A percentile compares a stretch with the other conserved stretches of the same genome.
Evolutionary conservation across 495 filamentous ascomycete species (phyloP).

Genomic region (Talaromyces wortmannii): DNA sequence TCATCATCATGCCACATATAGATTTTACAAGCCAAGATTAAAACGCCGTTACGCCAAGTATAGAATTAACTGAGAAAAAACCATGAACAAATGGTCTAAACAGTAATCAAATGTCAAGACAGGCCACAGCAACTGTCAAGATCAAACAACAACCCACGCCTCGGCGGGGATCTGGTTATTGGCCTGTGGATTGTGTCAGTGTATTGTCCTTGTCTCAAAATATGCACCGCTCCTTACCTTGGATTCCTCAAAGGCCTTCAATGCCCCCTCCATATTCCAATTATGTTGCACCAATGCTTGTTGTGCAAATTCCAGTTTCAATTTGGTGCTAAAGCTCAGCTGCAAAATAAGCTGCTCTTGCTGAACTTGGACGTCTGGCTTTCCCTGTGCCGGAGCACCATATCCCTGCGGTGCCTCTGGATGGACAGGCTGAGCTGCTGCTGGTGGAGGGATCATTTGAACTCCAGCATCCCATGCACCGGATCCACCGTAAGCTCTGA

Average conservation of each 20-base stretch:
- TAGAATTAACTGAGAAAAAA: neutral
- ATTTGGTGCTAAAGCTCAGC: constrained; percentile 59
- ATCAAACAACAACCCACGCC: constrained; percentile 25
- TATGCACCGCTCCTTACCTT: constrained; percentile 23
- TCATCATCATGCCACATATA: constrained; percentile 1
- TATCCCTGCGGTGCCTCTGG: constrained; percentile 30
- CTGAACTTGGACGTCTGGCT: constrained; percentile 37
- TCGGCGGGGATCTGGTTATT: constrained; percentile 31
- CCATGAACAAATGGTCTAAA: neutral
- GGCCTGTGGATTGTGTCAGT: constrained; percentile 15
- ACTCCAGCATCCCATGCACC: constrained; percentile 50
- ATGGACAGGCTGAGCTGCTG: constrained; percentile 9
- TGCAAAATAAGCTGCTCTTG: constrained; percentile 59
- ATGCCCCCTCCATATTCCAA: constrained; percentile 67
- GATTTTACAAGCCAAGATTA: neutral
- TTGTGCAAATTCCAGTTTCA: constrained; percentile 66
- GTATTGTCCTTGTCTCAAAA: constrained; percentile 9
- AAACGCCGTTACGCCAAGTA: neutral
- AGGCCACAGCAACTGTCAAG: neutral
- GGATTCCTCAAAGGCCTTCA: constrained; percentile 56
- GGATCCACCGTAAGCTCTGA: constrained; percentile 59
- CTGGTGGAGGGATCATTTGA: constrained; percentile 18
- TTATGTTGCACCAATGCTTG: constrained; percentile 63
- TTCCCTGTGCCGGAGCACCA: constrained; percentile 29
- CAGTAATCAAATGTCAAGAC: neutral